Percentiles rank a stretch among this genome's conserved stretches.
phyloP scores from a whole-genome alignment of 768 basidiomycete genomes.

The Amanita subjunquillea region DNA sequence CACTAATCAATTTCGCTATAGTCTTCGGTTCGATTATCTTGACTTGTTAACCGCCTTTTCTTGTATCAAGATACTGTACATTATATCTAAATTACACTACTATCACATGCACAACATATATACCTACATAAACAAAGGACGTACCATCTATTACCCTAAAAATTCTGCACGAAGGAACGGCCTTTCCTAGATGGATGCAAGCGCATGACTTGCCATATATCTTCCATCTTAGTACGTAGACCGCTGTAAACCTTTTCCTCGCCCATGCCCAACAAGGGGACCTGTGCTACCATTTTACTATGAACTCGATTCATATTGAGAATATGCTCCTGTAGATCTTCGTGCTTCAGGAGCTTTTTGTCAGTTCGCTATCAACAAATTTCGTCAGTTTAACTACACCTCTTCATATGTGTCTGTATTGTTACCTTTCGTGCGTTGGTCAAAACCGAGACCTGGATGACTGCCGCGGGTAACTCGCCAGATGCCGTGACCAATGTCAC shows the following conservation, averaged over 20 bases:
- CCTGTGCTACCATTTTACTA: not conserved
- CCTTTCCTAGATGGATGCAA: not conserved
- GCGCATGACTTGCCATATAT: slow-evolving; percentile 1
- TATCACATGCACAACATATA: no score
- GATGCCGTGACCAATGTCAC: not conserved
- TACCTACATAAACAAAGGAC: no score
- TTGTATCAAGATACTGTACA: no score
- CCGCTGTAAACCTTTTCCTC: not conserved
- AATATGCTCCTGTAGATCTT: not conserved
- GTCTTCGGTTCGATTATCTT: no score
- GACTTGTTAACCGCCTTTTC: no score
- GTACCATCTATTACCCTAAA: no score
- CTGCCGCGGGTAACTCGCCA: not conserved
- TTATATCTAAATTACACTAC: no score
- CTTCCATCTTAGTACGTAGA: not conserved
- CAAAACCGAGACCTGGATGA: not conserved
- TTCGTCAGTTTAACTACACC: no score
- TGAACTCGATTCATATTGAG: not conserved
- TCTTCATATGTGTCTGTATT: no score
- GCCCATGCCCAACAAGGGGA: not conserved
- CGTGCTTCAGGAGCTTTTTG: not conserved
- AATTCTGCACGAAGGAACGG: not conserved
- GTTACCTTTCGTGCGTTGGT: not conserved
- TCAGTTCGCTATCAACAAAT: not conserved
- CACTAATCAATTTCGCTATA: no score